Base-by-base conservation (phyloP, 2,329 filamentous ascomycete species). In the Amesomyces nigricolor region DNA sequence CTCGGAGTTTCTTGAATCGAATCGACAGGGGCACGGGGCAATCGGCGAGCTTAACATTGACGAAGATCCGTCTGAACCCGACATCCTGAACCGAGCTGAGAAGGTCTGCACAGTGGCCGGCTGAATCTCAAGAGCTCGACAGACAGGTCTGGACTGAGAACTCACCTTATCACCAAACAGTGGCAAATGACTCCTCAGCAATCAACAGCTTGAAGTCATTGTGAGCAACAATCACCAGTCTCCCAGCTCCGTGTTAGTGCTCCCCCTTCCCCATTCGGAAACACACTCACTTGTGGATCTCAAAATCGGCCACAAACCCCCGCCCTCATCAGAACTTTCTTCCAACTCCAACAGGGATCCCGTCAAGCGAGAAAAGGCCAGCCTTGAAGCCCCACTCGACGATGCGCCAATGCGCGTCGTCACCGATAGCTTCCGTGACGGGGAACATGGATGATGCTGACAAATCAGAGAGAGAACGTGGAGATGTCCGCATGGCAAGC, bases 341-440 rank as follows among this genome's bases (percentile, higher is more conserved):
- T 49, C 8, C 32, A 35, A 35, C 32, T 46, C 8, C 32, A 35
- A 35, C 32, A 48, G 14, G 53, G 50, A 54, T 52, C 17, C 17
- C 17, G 14, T 13, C 30, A 54, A 53, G 45, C 39, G 47, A 52
- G 26, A 22, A 47, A 13, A 43, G 13, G 38, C 37, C 53, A 42
- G 37, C 37, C 22, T 42, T 6, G 26, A 16, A n/a, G 46, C n/a
- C 17, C 58, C 51, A 48, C 56, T 17, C n/a, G 16, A 11, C 32
- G 54, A 59, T 59, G 47, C 50, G 43, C 32, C 50, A 52, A 58
- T 60, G 58, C 55, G 58, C 46, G 46, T 56, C 52, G 58, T 60
- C 58, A 53, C 58, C 58, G 58, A 60, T 60, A 60, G 58, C 58
- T 58, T 55, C 58, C 55, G 58, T 58, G 49, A 58, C 49, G 55